These are phyloP conservation scores for Colletotrichum horii DNA, from an alignment of 2,329 filamentous ascomycete species.

Conservation along the genomic window DNA sequence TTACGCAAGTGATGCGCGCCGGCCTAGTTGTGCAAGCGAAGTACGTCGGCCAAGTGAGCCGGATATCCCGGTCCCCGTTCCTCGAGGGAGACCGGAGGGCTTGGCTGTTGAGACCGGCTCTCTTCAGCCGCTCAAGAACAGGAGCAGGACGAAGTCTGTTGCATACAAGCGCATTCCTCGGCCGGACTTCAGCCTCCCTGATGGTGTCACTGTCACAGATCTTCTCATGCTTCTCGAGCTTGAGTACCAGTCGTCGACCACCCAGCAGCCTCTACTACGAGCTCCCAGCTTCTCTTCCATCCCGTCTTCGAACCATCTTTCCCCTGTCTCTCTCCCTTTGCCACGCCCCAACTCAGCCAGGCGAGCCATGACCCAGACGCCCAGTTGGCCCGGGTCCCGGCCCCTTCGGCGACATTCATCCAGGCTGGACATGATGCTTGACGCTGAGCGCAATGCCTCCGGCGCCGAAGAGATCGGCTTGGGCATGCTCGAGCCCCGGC, in stretches of 20 bases:
- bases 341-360: background rate
- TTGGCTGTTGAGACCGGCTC: background rate
- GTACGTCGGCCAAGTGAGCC: background rate
- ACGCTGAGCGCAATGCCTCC: constrained; percentile 8
- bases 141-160: background rate
- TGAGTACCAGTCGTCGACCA: background rate
- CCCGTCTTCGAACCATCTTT: background rate
- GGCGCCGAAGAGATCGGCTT: constrained; percentile 8
- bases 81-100: background rate
- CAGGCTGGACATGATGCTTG: constrained; percentile 8
- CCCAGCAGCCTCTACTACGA: background rate
- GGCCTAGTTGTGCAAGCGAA: background rate
- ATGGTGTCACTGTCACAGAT: constrained; percentile 8
- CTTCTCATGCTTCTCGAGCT: constrained; percentile 13
- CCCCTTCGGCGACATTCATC: constrained; percentile 5
- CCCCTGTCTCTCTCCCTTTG: background rate
- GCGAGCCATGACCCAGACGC: background rate
- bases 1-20: background rate
- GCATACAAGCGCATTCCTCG: constrained; percentile 11
- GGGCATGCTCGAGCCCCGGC: constrained; percentile 13
- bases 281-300: background rate
- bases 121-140: background rate
- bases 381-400: background rate
- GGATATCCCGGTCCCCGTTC: background rate
- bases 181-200: constrained; percentile 8